These are phyloP conservation scores for Euptelea pleiosperma DNA, from an alignment of 164 flowering plant genomes.

Conservation along the genomic window DNA sequence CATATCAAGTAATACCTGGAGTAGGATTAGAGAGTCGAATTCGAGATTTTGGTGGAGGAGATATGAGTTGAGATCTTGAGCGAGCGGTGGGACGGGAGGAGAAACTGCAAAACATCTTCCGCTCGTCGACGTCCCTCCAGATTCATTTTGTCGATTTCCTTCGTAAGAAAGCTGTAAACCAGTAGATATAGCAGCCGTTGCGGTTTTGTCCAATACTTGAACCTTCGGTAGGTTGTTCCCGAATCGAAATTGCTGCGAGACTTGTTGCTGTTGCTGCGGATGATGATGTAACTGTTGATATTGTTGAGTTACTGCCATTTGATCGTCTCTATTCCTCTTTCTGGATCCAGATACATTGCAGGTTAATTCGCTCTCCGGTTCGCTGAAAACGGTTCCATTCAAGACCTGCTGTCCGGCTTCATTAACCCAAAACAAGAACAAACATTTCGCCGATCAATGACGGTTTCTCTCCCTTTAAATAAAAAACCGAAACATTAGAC, in stretches of 20 bases:
- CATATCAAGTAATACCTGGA: constrained; percentile 18
- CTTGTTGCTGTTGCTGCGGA: constrained; percentile 7
- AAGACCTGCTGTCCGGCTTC: constrained; percentile 13
- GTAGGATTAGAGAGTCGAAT: constrained; percentile 25
- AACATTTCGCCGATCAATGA: neutral
- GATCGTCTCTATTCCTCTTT: constrained; percentile 14
- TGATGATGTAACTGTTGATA: constrained; percentile 9
- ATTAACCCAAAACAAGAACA: neutral
- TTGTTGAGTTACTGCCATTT: neutral
- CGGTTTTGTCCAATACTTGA: neutral
- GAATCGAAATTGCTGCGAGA: constrained; percentile 7
- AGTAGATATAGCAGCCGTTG: neutral
- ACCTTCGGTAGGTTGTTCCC: constrained; percentile 11
- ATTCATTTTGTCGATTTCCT: constrained; percentile 9
- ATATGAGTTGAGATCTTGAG: constrained; percentile 14
- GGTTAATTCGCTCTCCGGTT: constrained; percentile 32
- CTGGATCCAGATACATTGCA: constrained; percentile 31
- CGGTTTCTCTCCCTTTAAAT: neutral
- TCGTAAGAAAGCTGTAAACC: constrained; percentile 7
- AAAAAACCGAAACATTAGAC: neutral
- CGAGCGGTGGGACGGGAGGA: neutral
- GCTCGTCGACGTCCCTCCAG: constrained; percentile 22
- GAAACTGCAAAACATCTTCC: constrained; percentile 13
- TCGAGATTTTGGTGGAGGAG: constrained; percentile 23
- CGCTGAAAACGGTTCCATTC: constrained; percentile 25